Conservation (phyloP, 768 basidiomycete species). For the Candolleomyces efflorescens region DNA sequence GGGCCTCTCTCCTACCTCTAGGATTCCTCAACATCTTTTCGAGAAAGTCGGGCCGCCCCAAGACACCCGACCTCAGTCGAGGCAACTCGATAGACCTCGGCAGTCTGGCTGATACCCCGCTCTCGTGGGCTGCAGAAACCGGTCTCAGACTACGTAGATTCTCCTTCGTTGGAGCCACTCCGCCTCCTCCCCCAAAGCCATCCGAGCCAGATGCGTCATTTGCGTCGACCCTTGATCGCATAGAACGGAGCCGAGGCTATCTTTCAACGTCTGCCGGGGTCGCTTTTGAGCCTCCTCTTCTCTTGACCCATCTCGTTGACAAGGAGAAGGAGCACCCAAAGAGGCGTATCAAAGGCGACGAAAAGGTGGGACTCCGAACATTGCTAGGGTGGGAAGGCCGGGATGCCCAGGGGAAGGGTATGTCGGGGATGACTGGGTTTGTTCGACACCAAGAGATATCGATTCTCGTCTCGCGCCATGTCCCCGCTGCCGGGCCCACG, state of each 20-base stretch:
- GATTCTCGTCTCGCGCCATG: constrained; percentile 43
- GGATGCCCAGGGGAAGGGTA: constrained; percentile 36
- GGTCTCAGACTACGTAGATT: constrained; percentile 27
- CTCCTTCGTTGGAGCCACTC: constrained; percentile 32
- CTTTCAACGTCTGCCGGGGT: constrained; percentile 56
- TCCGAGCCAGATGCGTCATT: constrained; percentile 27
- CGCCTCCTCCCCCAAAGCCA: neutral
- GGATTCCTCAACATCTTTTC: constrained; percentile 41
- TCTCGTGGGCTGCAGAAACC: constrained; percentile 17
- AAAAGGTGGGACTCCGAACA: constrained; percentile 46
- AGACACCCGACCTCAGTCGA: constrained; percentile 23
- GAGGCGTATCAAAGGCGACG: constrained; percentile 49
- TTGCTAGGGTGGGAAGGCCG: constrained; percentile 59
- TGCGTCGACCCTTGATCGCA: constrained; percentile 30
- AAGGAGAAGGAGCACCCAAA: constrained; percentile 39
- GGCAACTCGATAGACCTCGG: constrained; percentile 38
- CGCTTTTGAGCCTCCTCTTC: constrained; percentile 38
- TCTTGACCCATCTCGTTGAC: constrained; percentile 47
- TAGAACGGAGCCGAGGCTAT: constrained; percentile 34
- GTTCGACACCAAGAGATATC: constrained; percentile 54
- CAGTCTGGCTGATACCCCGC: constrained; percentile 19
- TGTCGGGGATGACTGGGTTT: constrained; percentile 51
- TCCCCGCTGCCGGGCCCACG: constrained; percentile 13
- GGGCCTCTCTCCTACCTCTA: constrained; percentile 32
- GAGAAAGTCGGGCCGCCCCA: constrained; percentile 17